Percentiles rank a stretch among this genome's conserved stretches.
phyloP scores from a whole-genome alignment of 306 rosid genomes.

The Castanea sativa region DNA sequence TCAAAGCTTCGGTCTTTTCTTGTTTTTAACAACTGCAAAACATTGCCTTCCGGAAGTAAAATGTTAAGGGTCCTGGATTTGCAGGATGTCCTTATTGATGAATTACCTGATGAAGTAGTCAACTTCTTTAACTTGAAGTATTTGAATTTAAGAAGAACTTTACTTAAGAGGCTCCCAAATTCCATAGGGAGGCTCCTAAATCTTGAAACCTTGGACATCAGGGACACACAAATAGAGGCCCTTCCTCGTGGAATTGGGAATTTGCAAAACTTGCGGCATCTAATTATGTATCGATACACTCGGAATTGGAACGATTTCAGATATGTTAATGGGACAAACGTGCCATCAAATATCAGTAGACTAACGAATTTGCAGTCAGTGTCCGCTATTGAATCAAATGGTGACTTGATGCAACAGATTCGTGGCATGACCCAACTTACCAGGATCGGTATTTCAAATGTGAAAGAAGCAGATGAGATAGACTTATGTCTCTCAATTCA shows the following conservation, averaged over 20 bases:
- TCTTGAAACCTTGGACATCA: not conserved
- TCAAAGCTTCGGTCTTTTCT: too few relatives aligned
- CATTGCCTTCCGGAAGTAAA: not conserved
- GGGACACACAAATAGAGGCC: not conserved
- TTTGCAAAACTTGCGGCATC: too few relatives aligned
- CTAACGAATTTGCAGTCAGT: not conserved
- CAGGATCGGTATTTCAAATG: not conserved
- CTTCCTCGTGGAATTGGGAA: too few relatives aligned
- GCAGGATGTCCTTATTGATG: too few relatives aligned
- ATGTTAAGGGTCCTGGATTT: too few relatives aligned
- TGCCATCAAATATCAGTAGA: too few relatives aligned
- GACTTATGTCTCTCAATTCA: constrained; percentile 11
- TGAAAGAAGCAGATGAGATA: not conserved
- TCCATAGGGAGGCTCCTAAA: not conserved
- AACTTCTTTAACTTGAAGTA: not conserved
- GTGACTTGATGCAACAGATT: not conserved
- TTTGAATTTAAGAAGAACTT: not conserved
- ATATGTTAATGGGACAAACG: not conserved
- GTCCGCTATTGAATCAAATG: not conserved
- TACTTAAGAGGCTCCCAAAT: not conserved
- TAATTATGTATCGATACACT: too few relatives aligned
- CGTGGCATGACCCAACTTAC: constrained; percentile 12
- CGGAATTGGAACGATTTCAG: accelerated
- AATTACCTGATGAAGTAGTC: not conserved
- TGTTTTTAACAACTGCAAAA: too few relatives aligned